Evolutionary conservation across 2,329 filamentous ascomycete species (phyloP).

Genomic region (Aspergillus costaricaensis): DNA sequence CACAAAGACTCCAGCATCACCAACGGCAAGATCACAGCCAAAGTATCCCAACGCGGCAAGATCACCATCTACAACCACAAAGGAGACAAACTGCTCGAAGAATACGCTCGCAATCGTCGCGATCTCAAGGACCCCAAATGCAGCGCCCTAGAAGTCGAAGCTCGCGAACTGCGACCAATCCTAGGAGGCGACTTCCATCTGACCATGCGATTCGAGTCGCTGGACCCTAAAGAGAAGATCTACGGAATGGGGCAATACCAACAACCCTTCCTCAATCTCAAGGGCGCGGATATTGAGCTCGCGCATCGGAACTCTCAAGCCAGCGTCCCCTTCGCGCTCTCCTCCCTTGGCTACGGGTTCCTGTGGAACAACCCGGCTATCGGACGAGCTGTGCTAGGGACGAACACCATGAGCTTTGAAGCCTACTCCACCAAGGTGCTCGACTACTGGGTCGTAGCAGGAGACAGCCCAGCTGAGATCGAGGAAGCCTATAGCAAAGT

Average conservation of each 20-base stretch:
- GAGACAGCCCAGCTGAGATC: slow-evolving; percentile 58
- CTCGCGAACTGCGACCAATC: slow-evolving; percentile 60
- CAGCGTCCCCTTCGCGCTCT: slow-evolving; percentile 63
- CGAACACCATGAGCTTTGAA: slow-evolving; percentile 64
- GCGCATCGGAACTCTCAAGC: slow-evolving; percentile 69
- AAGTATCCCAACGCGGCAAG: slow-evolving; percentile 52
- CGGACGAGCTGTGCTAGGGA: slow-evolving; percentile 62
- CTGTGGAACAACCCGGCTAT: slow-evolving; percentile 68
- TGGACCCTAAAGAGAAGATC: slow-evolving; percentile 59
- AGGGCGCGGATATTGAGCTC: slow-evolving; percentile 63
- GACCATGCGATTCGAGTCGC: slow-evolving; percentile 60
- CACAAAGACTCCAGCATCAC: slow-evolving; percentile 43
- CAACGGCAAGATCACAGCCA: slow-evolving; percentile 54
- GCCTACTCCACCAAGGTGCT: slow-evolving; percentile 59
- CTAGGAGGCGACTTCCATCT: slow-evolving; percentile 59
- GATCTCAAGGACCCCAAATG: slow-evolving; percentile 60
- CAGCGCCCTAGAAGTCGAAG: slow-evolving; percentile 58
- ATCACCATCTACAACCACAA: slow-evolving; percentile 50
- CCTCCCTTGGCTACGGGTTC: slow-evolving; percentile 62
- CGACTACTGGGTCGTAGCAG: slow-evolving; percentile 67
- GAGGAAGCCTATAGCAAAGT: slow-evolving; percentile 57
- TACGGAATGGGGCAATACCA: slow-evolving; percentile 72
- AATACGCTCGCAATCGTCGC: slow-evolving; percentile 54
- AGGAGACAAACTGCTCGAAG: slow-evolving; percentile 52
- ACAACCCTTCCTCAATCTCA: slow-evolving; percentile 64